Conservation (phyloP, 257 asterid genomes). For the Solanum verrucosum region DNA sequence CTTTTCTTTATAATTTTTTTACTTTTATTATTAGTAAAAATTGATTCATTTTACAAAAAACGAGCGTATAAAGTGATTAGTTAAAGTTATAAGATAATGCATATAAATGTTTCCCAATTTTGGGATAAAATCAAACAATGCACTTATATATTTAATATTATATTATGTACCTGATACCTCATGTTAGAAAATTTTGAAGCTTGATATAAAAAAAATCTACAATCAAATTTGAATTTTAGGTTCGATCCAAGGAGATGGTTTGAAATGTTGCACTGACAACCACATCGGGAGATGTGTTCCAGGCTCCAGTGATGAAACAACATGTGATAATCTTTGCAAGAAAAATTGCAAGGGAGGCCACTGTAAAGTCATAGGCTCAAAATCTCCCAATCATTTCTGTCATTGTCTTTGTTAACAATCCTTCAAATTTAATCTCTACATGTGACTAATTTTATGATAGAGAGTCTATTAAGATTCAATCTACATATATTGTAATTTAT, state of each 20-base stretch:
- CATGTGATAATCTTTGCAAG: not conserved
- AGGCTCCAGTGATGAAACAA: not conserved
- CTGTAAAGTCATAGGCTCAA: not conserved
- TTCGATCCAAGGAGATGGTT: not conserved
- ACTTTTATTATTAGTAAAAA: not conserved
- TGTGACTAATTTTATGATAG: not conserved
- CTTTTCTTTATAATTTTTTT: not conserved
- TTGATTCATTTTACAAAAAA: not conserved
- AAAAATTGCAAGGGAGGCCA: not conserved
- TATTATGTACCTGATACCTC: not conserved
- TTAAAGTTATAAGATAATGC: not conserved
- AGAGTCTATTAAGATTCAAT: not conserved
- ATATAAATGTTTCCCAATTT: not conserved
- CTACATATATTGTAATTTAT: not conserved
- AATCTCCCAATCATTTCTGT: not conserved
- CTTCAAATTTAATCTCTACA: not conserved
- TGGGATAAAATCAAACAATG: not conserved
- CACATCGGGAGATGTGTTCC: not conserved
- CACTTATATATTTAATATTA: not conserved
- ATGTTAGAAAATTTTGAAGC: not conserved
- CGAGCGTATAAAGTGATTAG: not conserved
- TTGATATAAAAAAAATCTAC: not conserved
- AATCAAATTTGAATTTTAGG: not conserved
- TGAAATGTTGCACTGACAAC: not conserved
- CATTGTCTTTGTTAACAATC: not conserved